Evolutionary conservation across 2,329 filamentous ascomycete species (phyloP), one percentile per base, ranked within the genome.

Genomic region (Clonostachys rhizophaga): DNA sequence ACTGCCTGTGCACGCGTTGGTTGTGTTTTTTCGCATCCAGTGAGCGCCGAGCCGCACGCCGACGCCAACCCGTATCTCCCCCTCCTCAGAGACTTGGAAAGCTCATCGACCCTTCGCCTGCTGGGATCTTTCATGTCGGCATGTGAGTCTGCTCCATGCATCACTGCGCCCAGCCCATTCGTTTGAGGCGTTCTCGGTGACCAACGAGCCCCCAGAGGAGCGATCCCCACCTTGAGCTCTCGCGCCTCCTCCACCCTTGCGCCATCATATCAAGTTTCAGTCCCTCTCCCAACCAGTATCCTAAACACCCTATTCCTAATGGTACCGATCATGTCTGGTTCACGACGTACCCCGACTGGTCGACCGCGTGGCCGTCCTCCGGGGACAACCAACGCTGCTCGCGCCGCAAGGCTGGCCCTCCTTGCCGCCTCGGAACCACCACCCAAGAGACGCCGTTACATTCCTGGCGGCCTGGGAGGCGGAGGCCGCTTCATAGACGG

Each of bases 381-480:
- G 4, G 69, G 69, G 41, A 63, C 67, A 10, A 69, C 67, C 34
- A 71, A 70, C 51, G 67, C 69, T 36, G 64, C 64, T 47, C 65
- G 67, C 52, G 65, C 66, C 20, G 66, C 66, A 37, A 63, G 69
- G 49, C 62, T 64, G 44, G 65, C 61, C 14, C 62, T 62, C 33
- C 52, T 59, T 37, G 58, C 61, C 24, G 57, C 59, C 16, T 62
- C 58, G 16, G 84, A 87, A 54, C 84, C 84, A 24, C 83, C 86
- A 12, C 75, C 75, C 1, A 91, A 90, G 68, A 81, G 80, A 61
- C 78, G 84, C 55, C 79, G 83, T 66, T 96, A 96, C 69, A 80
- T 95, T 43, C 89, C 92, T 34, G 91, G 91, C 43, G 91, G 90
- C 4, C 86, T 89, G 49, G 90, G 89, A 37, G 91, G 91, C 42